A percentile compares a stretch with the other conserved stretches of the same genome.
Evolutionary conservation across 2,329 filamentous ascomycete genomes (phyloP).

Genomic region (Alternaria consortialis): DNA sequence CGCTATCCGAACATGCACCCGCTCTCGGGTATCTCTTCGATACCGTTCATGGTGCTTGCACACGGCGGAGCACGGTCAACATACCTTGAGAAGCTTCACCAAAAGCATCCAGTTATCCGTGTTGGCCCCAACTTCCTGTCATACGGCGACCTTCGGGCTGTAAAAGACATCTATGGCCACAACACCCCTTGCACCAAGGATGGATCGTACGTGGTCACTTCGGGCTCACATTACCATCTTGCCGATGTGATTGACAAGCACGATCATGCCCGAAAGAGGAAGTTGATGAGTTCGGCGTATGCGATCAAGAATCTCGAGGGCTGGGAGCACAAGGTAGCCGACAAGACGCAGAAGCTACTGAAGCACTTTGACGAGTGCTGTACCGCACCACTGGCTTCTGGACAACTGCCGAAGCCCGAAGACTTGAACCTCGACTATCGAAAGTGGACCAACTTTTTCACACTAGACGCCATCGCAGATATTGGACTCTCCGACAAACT

Average conservation of each 20-base stretch:
- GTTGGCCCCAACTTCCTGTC: conserved; percentile 44
- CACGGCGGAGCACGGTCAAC: conserved; percentile 56
- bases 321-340: conserved; percentile 64
- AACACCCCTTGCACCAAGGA: conserved; percentile 62
- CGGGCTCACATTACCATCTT: conserved; percentile 62
- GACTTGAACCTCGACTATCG: conserved; percentile 62
- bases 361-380: conserved; percentile 56
- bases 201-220: conserved; percentile 55
- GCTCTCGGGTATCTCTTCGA: conserved; percentile 58
- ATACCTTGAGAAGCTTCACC: conserved; percentile 57
- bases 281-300: conserved; percentile 40
- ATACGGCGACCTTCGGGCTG: conserved; percentile 46
- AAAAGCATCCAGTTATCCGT: conserved; percentile 56
- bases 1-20: conserved; percentile 59
- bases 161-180: conserved; percentile 63
- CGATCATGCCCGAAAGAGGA: conserved; percentile 63
- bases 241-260: conserved; percentile 62
- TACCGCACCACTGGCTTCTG: conserved; percentile 46
- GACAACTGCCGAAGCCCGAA: conserved; percentile 36
- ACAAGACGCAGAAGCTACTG: conserved; percentile 59
- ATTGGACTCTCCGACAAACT: conserved; percentile 64
- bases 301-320: conserved; percentile 7
- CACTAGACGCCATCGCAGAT: conserved; percentile 65
- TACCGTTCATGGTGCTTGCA: conserved; percentile 60
- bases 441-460: conserved; percentile 65